phyloP scores from a whole-genome alignment of 2,329 filamentous ascomycete species.

The Fusarium graminum region DNA sequence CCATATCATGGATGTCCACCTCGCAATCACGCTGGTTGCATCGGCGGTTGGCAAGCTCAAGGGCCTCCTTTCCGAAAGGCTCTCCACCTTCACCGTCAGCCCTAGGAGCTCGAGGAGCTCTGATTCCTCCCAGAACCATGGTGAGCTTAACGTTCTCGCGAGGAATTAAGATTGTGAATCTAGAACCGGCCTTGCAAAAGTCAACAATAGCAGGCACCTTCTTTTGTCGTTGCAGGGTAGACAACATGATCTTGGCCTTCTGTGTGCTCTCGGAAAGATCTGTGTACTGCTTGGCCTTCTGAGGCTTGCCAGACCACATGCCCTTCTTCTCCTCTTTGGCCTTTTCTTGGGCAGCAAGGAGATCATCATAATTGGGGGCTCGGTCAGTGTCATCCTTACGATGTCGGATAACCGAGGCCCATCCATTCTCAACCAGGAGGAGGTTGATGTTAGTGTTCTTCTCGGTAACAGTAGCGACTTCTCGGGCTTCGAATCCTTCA shows the following conservation, averaged over 20 bases:
- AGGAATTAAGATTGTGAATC: constrained; percentile 92
- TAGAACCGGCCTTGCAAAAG: constrained; percentile 96
- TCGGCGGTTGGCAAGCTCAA: constrained; percentile 89
- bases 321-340: constrained; percentile 92
- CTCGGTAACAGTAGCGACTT: constrained; percentile 88
- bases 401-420: constrained; percentile 93
- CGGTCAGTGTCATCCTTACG: constrained; percentile 94
- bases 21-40: constrained; percentile 96
- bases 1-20: constrained; percentile 92
- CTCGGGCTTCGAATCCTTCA: constrained; percentile 92
- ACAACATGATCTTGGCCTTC: constrained; percentile 94
- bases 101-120: constrained; percentile 87
- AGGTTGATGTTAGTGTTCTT: constrained; percentile 91
- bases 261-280: constrained; percentile 94
- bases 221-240: constrained; percentile 88
- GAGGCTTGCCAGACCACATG: constrained; percentile 92
- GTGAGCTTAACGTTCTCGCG: constrained; percentile 95
- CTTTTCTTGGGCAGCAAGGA: constrained; percentile 81
- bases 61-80: constrained; percentile 93
- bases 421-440: constrained; percentile 89
- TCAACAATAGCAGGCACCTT: constrained; percentile 94
- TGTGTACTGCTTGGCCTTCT: constrained; percentile 83
- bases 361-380: constrained; percentile 92
- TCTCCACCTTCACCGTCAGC: constrained; percentile 82
- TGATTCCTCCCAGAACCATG: constrained; percentile 92